phyloP scores from a whole-genome alignment of 139 green algal genomes.

The Picochlorum costavermella region DNA sequence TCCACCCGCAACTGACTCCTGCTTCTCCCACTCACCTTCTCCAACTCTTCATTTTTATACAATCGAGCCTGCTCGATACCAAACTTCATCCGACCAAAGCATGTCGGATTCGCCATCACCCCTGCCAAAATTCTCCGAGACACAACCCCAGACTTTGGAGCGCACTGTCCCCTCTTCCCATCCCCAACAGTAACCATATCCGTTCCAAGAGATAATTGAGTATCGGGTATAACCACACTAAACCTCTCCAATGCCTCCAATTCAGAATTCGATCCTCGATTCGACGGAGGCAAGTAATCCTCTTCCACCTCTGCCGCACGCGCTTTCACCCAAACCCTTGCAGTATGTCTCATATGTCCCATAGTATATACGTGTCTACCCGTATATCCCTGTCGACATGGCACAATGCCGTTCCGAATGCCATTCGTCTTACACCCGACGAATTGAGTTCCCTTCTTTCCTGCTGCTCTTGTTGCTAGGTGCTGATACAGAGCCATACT shows the following conservation, averaged over 20 bases:
- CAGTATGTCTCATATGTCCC: too few species aligned
- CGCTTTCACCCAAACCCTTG: too few species aligned
- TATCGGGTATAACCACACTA: conserved; percentile 19
- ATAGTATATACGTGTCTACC: too few species aligned
- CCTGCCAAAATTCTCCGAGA: conserved; percentile 34
- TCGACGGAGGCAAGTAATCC: conserved; percentile 12
- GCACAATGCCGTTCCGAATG: too few species aligned
- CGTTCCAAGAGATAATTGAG: background rate
- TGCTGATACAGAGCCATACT: too few species aligned
- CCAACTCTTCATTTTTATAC: conserved; percentile 33
- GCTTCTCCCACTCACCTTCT: conserved; percentile 3
- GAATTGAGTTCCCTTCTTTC: too few species aligned
- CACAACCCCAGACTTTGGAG: conserved; percentile 50
- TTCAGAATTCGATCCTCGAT: conserved; percentile 33
- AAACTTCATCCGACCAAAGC: conserved; percentile 26
- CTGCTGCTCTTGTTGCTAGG: too few species aligned
- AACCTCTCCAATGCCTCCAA: conserved; percentile 37
- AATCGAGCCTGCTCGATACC: conserved; percentile 57
- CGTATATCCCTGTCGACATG: too few species aligned
- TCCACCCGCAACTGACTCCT: conserved; percentile 33
- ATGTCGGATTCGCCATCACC: conserved; percentile 28
- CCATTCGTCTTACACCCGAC: too few species aligned
- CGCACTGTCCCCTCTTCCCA: conserved; percentile 15
- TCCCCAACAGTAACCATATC: conserved; percentile 12
- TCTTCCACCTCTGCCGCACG: background rate